Evolutionary conservation across 768 basidiomycete species (phyloP), one percentile per base, ranked within the genome.

Genomic region (Roridomyces roridus): DNA sequence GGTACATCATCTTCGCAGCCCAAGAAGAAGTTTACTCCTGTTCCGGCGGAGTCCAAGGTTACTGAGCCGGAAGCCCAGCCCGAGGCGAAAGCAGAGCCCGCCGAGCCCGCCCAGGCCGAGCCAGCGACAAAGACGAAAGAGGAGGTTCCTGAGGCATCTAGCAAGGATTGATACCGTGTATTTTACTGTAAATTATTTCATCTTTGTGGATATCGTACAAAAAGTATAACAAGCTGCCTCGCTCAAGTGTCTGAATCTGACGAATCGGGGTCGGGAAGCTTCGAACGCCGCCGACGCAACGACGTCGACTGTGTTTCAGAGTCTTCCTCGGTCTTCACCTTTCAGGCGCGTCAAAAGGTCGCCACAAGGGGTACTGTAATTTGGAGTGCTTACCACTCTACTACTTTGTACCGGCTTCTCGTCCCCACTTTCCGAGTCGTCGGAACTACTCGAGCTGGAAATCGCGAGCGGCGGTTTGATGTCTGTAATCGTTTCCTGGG

Each of bases 211-310:
- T 44, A 44, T 6, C 25, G 40, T 36, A 11, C 10, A 10, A 34
- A 34, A 34, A 34, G 10, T 31, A 7, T 3, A 34, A 34, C 3
- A 34, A 34, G 15, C 7, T 3, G 31, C 11, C 15, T 34, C 31
- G 10, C 25, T 60, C 54, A 74, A 35, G 62, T 63, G 39, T 71
- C 72, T 25, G 68, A 72, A 29, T 74, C 73, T 17, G 72, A 69
- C 18, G 60, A 53, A 39, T 64, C 61, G 18, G 60, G 52, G 57
- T 76, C 71, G 48, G 69, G 66, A 41, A 70, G 65, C 63, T 76
- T 77, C 46, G 82, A 83, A 17, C 74, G 74, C 35, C 84, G 81
- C 46, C 80, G 74, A 48, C 80, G 78, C 25, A 84, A 67, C 34
- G 76, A 66, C 48, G 66, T 68, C 41, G 70, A 55, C 28, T 68